These are phyloP conservation scores for Phialocephala subalpina DNA, from an alignment of 2,329 filamentous ascomycete species.

Conservation along the genomic window DNA sequence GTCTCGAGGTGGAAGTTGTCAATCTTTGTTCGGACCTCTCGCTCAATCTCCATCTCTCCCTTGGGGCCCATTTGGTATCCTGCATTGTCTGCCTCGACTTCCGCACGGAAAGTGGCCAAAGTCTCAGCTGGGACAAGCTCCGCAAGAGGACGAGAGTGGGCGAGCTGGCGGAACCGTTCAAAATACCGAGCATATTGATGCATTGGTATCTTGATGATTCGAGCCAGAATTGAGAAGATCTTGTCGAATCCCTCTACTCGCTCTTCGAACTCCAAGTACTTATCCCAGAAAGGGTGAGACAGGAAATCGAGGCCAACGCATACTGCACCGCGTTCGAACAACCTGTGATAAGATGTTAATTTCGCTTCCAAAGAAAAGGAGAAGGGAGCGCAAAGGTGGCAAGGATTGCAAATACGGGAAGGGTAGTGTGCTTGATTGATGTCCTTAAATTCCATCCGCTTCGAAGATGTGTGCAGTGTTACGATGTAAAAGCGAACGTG, in stretches of 20 bases:
- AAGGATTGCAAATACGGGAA: slow-evolving; percentile 69
- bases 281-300: slow-evolving; percentile 97
- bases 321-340: slow-evolving; percentile 89
- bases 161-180: slow-evolving; percentile 83
- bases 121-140: slow-evolving; percentile 77
- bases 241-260: slow-evolving; percentile 84
- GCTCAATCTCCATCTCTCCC: slow-evolving; percentile 81
- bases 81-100: slow-evolving; percentile 72
- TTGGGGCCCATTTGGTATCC: slow-evolving; percentile 61
- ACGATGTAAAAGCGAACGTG: slow-evolving; percentile 52
- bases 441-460: slow-evolving; percentile 54
- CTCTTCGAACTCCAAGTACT: slow-evolving; percentile 97
- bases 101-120: slow-evolving; percentile 72
- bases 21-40: slow-evolving; percentile 81
- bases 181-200: slow-evolving; percentile 97
- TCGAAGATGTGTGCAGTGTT: slow-evolving; percentile 46
- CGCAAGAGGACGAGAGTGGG: slow-evolving; percentile 73
- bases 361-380: slow-evolving; percentile 25
- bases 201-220: slow-evolving; percentile 89
- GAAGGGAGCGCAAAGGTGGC: slow-evolving; percentile 46
- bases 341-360: slow-evolving; percentile 58
- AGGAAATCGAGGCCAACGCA: slow-evolving; percentile 93
- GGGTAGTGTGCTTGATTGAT: slow-evolving; percentile 61
- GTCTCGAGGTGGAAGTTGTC: slow-evolving; percentile 83
- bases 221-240: slow-evolving; percentile 83